These are phyloP conservation scores for Diversispora eburnea DNA, from an alignment of 192 early-diverging fungal genomes.

Conservation along the genomic window DNA sequence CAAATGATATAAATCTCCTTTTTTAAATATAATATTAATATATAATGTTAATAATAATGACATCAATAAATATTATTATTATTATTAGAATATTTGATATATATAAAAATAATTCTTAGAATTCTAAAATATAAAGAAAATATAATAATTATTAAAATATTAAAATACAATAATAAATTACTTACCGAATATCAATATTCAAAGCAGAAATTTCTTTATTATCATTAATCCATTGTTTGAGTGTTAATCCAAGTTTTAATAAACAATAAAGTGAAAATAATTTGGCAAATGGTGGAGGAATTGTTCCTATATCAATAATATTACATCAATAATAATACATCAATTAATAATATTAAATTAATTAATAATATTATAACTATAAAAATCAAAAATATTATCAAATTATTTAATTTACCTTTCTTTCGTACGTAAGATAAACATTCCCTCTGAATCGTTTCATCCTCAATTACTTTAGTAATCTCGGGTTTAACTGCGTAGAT, in stretches of 20 bases:
- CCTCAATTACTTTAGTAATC: conserved; percentile 60
- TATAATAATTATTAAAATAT: no score
- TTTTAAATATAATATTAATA: background rate
- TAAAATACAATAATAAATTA: no score
- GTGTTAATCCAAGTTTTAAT: conserved; percentile 70
- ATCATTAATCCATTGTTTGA: conserved; percentile 85
- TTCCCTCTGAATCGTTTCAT: conserved; percentile 66
- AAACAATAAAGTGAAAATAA: conserved; percentile 77
- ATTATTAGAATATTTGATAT: no score
- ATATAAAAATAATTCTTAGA: no score
- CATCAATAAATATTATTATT: no score
- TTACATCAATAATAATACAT: background rate
- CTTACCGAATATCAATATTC: conserved; percentile 79
- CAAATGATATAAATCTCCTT: conserved; percentile 90
- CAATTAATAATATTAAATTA: background rate
- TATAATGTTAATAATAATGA: no score
- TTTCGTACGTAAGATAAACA: conserved; percentile 72
- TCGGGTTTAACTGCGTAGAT: conserved; percentile 70
- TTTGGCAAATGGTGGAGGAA: conserved; percentile 59
- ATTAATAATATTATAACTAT: no score
- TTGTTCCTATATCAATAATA: conserved; percentile 35
- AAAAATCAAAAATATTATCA: no score
- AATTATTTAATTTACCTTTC: conserved; percentile 31
- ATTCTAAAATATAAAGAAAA: no score
- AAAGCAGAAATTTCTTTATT: conserved; percentile 54